Percentiles rank a stretch among this genome's conserved stretches.
Evolutionary conservation across 768 basidiomycete species (phyloP).

Genomic region (Mycena leptocephala): DNA sequence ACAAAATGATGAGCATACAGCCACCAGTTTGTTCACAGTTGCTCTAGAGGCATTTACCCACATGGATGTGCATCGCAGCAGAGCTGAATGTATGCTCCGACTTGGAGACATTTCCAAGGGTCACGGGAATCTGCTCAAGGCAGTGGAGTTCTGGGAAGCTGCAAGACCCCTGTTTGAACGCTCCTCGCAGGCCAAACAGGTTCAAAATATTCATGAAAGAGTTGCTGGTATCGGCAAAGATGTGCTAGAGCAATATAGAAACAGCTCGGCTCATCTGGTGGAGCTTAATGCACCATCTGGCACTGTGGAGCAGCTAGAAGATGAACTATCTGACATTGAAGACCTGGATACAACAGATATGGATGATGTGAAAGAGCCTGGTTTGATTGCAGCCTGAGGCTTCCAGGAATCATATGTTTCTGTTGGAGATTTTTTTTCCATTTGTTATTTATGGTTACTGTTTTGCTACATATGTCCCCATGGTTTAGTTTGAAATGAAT

Average conservation of each 20-base stretch:
- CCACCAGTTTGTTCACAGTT: not conserved
- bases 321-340: not conserved
- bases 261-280: not conserved
- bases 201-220: not conserved
- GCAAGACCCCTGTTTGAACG: not conserved
- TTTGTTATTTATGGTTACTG: too few relatives aligned
- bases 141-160: not conserved
- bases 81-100: not conserved
- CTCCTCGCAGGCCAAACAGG: not conserved
- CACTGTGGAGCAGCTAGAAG: not conserved
- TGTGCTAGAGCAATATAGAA: not conserved
- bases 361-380: too few relatives aligned
- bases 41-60: not conserved
- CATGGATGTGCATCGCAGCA: conserved; percentile 8
- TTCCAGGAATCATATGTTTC: too few relatives aligned
- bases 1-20: not conserved
- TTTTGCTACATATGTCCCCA: too few relatives aligned
- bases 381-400: too few relatives aligned
- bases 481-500: too few relatives aligned
- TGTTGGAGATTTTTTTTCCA: too few relatives aligned
- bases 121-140: not conserved
- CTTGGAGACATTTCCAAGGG: not conserved
- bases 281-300: not conserved
- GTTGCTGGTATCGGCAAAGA: not conserved
- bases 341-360: too few relatives aligned